These are phyloP conservation scores for Candolleomyces efflorescens DNA, from an alignment of 768 basidiomycete species.

Conservation along the genomic window DNA sequence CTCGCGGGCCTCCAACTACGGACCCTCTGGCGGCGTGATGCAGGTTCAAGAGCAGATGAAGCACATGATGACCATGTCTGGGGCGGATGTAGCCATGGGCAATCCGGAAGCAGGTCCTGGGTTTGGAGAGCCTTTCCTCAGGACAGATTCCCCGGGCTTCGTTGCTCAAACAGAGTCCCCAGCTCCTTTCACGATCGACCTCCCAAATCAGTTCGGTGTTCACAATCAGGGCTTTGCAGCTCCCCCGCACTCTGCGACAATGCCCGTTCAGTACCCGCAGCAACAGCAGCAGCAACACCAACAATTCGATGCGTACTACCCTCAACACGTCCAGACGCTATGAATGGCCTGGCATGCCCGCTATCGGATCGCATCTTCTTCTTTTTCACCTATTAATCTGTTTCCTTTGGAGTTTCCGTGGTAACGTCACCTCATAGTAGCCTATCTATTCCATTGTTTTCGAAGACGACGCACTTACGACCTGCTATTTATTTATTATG, in stretches of 20 bases:
- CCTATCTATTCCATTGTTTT: too few species aligned
- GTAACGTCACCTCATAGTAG: too few species aligned
- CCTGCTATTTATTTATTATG: too few species aligned
- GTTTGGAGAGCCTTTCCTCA: slow-evolving; percentile 30
- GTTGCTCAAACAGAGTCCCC: slow-evolving; percentile 38
- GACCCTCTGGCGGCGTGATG: slow-evolving; percentile 21
- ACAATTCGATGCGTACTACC: too few species aligned
- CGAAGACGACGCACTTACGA: too few species aligned
- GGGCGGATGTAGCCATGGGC: slow-evolving; percentile 21
- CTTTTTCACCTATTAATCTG: too few species aligned
- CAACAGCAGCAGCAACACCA: slow-evolving; percentile 13
- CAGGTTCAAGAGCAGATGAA: slow-evolving; percentile 42
- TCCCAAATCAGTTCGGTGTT: slow-evolving; percentile 25
- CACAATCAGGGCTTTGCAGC: not conserved
- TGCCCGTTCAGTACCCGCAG: slow-evolving; percentile 17
- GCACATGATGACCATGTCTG: slow-evolving; percentile 29
- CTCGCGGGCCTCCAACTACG: slow-evolving; percentile 38
- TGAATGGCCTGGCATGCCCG: too few species aligned
- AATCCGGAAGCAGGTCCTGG: slow-evolving; percentile 9
- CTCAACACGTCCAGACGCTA: too few species aligned
- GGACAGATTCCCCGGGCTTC: slow-evolving; percentile 39
- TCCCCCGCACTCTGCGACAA: slow-evolving; percentile 14
- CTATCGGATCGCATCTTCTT: too few species aligned
- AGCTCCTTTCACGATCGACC: slow-evolving; percentile 31
- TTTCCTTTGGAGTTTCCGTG: too few species aligned